Percentiles rank a stretch among this genome's conserved stretches.
These are phyloP conservation scores for Brasenia schreberi DNA, from an alignment of 164 flowering plant species.

Conservation along the genomic window DNA sequence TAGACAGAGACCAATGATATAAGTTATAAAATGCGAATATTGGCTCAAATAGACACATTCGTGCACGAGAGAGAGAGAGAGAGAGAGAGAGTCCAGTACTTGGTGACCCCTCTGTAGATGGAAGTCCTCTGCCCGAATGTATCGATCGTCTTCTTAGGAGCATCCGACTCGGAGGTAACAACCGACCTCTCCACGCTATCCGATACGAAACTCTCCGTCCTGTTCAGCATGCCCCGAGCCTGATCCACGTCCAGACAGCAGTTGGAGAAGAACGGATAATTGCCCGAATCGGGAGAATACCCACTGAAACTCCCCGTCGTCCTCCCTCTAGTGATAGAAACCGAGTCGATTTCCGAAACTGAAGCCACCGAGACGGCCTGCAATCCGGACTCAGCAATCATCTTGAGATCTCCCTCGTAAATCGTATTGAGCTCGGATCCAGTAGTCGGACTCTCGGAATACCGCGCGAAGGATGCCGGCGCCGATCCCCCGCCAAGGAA, in stretches of 20 bases:
- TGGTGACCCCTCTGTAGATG: constrained; percentile 84
- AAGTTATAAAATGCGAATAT: no score
- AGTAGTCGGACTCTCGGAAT: neutral
- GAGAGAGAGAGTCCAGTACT: constrained; percentile 18
- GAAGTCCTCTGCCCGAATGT: constrained; percentile 89
- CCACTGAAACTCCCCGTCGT: neutral
- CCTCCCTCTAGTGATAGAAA: neutral
- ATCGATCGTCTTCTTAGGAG: constrained; percentile 43
- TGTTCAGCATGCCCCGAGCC: neutral
- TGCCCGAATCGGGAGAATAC: neutral
- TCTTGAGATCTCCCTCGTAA: neutral
- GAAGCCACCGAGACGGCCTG: neutral
- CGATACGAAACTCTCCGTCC: neutral
- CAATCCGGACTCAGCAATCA: neutral
- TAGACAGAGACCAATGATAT: no score
- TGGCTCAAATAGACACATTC: neutral
- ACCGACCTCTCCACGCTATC: neutral
- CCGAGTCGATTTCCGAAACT: neutral
- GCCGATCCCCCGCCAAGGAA: neutral
- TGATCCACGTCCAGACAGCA: neutral
- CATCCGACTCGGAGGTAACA: neutral
- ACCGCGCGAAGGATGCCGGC: neutral
- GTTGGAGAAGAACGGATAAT: neutral
- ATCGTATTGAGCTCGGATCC: neutral
- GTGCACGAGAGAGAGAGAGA: neutral